These are phyloP conservation scores for Ceratobasidium papillatum DNA, from an alignment of 1,284 basidiomycete genomes.

Conservation along the genomic window DNA sequence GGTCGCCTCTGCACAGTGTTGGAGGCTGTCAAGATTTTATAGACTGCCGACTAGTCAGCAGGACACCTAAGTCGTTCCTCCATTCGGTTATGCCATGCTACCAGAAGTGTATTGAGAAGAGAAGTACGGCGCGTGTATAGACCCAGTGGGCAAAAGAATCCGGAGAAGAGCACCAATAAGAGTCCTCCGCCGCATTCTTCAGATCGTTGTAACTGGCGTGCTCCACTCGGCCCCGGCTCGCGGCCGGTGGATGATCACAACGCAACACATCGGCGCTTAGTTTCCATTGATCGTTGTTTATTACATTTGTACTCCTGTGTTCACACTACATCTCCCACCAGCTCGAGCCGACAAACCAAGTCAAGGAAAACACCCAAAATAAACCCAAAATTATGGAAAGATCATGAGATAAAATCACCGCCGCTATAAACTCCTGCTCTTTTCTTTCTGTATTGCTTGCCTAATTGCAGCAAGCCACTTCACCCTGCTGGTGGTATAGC, in stretches of 20 bases:
- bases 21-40: background rate
- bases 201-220: no score
- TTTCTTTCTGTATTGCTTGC: background rate
- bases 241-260: no score
- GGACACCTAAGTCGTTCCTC: background rate
- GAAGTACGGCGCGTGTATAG: slow-evolving; percentile 22
- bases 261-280: no score
- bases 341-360: background rate
- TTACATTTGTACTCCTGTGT: no score
- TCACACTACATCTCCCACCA: no score
- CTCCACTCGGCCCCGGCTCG: no score
- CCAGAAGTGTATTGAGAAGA: slow-evolving; percentile 7
- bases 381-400: background rate
- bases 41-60: background rate
- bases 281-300: no score
- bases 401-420: background rate
- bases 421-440: background rate
- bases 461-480: background rate
- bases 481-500: background rate
- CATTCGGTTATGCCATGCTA: slow-evolving; percentile 8
- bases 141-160: slow-evolving; percentile 2
- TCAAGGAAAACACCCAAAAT: background rate
- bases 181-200: no score
- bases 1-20: background rate
- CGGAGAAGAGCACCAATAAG: background rate